Evolutionary conservation across 2,329 filamentous ascomycete species (phyloP).

Genomic region (Microsporum audouinii): DNA sequence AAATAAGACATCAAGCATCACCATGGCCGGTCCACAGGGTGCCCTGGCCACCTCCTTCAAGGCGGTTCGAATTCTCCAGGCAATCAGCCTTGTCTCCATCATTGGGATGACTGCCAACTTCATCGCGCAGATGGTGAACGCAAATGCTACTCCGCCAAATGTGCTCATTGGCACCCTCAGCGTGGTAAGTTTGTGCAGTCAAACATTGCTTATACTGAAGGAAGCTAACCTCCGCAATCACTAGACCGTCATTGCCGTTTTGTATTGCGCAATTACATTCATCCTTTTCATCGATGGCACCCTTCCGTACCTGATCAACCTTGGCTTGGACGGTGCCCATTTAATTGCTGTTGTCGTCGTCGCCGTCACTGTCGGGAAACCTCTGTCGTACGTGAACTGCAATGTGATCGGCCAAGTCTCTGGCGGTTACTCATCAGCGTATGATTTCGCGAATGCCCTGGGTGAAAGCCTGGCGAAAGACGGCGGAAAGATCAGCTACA

Average conservation of each 20-base stretch:
- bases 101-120: conserved; percentile 77
- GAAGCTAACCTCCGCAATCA: not conserved
- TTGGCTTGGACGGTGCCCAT: conserved; percentile 54
- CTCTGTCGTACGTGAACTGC: conserved; percentile 69
- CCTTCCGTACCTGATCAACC: conserved; percentile 60
- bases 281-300: conserved; percentile 70
- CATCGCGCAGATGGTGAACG: conserved; percentile 60
- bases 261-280: conserved; percentile 69
- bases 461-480: conserved; percentile 41
- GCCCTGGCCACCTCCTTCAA: conserved; percentile 71
- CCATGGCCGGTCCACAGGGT: conserved; percentile 48
- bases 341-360: conserved; percentile 69
- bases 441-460: conserved; percentile 44
- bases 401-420: conserved; percentile 40
- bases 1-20: conserved; percentile 15
- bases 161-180: conserved; percentile 68
- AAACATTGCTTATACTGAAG: not conserved
- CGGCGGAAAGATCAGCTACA: conserved; percentile 41
- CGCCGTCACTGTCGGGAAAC: conserved; percentile 65
- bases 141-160: conserved; percentile 53
- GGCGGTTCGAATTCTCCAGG: conserved; percentile 58
- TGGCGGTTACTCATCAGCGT: conserved; percentile 39
- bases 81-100: conserved; percentile 59
- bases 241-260: conserved; percentile 63
- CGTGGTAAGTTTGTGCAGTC: conserved; percentile 51